These are phyloP conservation scores for Diaporthe sp. DNA, from an alignment of 2,329 filamentous ascomycete species.

Conservation along the genomic window DNA sequence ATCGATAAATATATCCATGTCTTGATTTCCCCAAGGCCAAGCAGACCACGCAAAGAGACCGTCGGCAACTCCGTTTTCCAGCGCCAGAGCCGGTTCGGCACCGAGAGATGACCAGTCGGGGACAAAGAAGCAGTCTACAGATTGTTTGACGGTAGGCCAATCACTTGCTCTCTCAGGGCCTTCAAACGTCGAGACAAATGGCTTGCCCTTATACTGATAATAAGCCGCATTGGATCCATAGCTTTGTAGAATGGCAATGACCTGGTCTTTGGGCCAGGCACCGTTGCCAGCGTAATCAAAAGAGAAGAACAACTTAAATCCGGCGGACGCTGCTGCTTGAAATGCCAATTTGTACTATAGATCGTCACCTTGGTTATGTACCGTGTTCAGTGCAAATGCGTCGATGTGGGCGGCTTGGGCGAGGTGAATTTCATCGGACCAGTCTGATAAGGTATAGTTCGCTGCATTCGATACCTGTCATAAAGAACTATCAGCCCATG, in stretches of 20 bases:
- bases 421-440: conserved; percentile 44
- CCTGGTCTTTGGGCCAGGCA: conserved; percentile 40
- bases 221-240: conserved; percentile 39
- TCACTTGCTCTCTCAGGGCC: conserved; percentile 52
- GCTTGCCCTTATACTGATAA: conserved; percentile 42
- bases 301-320: conserved; percentile 52
- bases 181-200: conserved; percentile 64
- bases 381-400: conserved; percentile 50
- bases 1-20: conserved; percentile 47
- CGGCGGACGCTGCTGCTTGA: conserved; percentile 36
- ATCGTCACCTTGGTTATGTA: conserved; percentile 26
- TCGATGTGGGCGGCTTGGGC: conserved; percentile 50
- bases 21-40: conserved; percentile 46
- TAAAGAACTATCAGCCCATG: too few relatives aligned
- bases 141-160: conserved; percentile 54
- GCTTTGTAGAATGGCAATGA: conserved; percentile 43
- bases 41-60: conserved; percentile 51
- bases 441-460: conserved; percentile 37
- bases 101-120: conserved; percentile 58
- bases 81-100: conserved; percentile 37
- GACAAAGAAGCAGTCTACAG: conserved; percentile 51
- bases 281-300: conserved; percentile 51
- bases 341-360: conserved; percentile 41
- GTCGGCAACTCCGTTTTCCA: conserved; percentile 40
- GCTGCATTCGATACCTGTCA: conserved; percentile 40